These are phyloP conservation scores for Lecanosticta acicola DNA, from an alignment of 2,329 filamentous ascomycete genomes.

Conservation along the genomic window DNA sequence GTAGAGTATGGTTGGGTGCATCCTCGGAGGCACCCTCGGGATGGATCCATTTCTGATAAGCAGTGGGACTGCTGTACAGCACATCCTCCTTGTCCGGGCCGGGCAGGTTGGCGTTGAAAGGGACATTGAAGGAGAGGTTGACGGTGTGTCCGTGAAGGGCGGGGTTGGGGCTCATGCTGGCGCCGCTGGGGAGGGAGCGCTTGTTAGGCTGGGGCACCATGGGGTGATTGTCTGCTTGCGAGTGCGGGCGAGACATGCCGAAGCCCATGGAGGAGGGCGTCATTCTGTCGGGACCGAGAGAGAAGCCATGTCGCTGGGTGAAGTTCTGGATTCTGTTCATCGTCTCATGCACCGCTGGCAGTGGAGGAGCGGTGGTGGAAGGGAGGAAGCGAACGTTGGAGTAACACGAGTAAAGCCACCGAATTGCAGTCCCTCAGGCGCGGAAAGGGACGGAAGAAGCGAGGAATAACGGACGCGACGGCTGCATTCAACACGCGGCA, in stretches of 20 bases:
- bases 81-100: slow-evolving; percentile 94
- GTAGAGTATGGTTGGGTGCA: slow-evolving; percentile 78
- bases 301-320: slow-evolving; percentile 61
- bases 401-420: background rate
- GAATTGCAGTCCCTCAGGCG: background rate
- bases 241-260: slow-evolving; percentile 55
- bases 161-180: slow-evolving; percentile 47
- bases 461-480: background rate
- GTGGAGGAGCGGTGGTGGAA: slow-evolving; percentile 5
- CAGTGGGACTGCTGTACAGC: slow-evolving; percentile 81
- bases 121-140: slow-evolving; percentile 95
- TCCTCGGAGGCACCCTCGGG: slow-evolving; percentile 80
- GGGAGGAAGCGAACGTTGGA: background rate
- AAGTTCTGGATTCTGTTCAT: slow-evolving; percentile 68
- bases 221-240: slow-evolving; percentile 19
- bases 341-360: slow-evolving; percentile 23
- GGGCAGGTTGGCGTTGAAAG: slow-evolving; percentile 85
- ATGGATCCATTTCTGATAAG: slow-evolving; percentile 88
- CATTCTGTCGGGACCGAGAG: slow-evolving; percentile 42
- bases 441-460: background rate
- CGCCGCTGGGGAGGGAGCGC: slow-evolving; percentile 45
- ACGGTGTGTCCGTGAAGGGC: slow-evolving; percentile 70
- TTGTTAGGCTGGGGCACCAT: slow-evolving; percentile 38
- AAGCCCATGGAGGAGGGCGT: slow-evolving; percentile 53
- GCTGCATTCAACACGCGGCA: background rate